Evolutionary conservation across 495 filamentous ascomycete species (phyloP).

Genomic region (Elaphomyces granulatus): DNA sequence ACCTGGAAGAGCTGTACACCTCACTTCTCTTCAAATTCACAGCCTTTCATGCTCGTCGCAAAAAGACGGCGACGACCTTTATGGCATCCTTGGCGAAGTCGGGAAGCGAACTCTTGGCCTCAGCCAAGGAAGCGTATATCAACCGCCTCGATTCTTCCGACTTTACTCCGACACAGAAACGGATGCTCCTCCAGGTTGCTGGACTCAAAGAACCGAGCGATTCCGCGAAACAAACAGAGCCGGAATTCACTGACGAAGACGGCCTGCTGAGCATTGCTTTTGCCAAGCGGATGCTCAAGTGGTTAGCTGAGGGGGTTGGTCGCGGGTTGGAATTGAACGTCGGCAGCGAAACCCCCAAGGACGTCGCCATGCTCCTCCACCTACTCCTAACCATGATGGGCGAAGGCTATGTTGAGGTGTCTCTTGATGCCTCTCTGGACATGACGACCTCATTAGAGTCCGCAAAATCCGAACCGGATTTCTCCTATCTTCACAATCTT

Average conservation of each 20-base stretch:
- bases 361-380: constrained; percentile 74
- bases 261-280: constrained; percentile 68
- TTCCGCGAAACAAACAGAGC: constrained; percentile 42
- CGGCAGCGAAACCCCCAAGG: constrained; percentile 79
- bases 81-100: constrained; percentile 82
- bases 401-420: constrained; percentile 87
- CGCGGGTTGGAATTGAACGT: constrained; percentile 78
- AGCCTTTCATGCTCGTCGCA: constrained; percentile 72
- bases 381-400: constrained; percentile 81
- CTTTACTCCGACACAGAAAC: constrained; percentile 65
- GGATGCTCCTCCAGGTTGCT: constrained; percentile 73
- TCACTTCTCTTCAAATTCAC: constrained; percentile 92
- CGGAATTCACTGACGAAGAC: constrained; percentile 81
- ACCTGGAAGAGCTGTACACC: constrained; percentile 81
- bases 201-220: constrained; percentile 45
- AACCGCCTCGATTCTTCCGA: constrained; percentile 75
- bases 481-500: constrained; percentile 65
- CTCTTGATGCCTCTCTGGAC: constrained; percentile 74
- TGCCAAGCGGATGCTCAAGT: constrained; percentile 92
- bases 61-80: constrained; percentile 73
- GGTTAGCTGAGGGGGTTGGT: constrained; percentile 94
- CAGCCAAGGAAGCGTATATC: constrained; percentile 66
- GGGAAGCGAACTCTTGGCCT: constrained; percentile 64
- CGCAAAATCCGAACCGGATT: constrained; percentile 71
- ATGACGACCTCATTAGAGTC: constrained; percentile 59